These are phyloP conservation scores for Erodium moschatum DNA, from an alignment of 441 rosid genomes.

Conservation along the genomic window DNA sequence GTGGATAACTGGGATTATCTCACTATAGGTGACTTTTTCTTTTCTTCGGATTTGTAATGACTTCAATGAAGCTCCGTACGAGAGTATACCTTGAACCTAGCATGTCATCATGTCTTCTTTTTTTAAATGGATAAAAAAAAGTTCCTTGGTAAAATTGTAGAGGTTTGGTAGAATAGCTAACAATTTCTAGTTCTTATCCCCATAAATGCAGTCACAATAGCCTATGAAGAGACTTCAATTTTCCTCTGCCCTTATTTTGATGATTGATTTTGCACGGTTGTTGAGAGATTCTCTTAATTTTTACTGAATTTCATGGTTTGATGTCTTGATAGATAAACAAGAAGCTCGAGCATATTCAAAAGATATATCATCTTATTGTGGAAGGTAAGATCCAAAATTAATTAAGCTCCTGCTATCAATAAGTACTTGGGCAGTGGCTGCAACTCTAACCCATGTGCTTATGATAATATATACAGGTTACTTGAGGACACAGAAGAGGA, in stretches of 20 bases:
- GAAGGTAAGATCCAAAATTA: conserved; percentile 47
- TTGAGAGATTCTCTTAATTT: neutral
- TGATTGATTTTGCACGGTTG: neutral
- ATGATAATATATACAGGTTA: conserved; percentile 38
- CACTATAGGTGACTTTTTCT: conserved; percentile 37
- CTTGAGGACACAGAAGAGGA: conserved; percentile 86
- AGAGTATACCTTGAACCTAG: neutral
- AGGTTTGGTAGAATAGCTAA: neutral
- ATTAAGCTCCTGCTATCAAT: conserved; percentile 6
- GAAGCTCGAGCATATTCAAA: conserved; percentile 82
- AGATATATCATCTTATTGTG: conserved; percentile 81
- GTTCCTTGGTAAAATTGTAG: neutral
- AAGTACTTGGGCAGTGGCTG: conserved; percentile 9
- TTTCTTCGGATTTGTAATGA: conserved; percentile 1
- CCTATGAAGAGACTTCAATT: neutral
- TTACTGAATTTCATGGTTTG: conserved; percentile 15
- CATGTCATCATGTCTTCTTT: neutral
- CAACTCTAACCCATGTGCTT: conserved; percentile 23
- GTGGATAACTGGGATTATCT: conserved; percentile 55
- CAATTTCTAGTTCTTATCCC: neutral
- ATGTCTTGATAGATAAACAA: conserved; percentile 51
- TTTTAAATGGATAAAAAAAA: neutral
- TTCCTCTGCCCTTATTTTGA: conserved; percentile 10
- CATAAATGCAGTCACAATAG: neutral
- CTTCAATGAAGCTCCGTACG: neutral